Conservation (phyloP, 345 rosid species). For the Rhizophora apiculata region DNA sequence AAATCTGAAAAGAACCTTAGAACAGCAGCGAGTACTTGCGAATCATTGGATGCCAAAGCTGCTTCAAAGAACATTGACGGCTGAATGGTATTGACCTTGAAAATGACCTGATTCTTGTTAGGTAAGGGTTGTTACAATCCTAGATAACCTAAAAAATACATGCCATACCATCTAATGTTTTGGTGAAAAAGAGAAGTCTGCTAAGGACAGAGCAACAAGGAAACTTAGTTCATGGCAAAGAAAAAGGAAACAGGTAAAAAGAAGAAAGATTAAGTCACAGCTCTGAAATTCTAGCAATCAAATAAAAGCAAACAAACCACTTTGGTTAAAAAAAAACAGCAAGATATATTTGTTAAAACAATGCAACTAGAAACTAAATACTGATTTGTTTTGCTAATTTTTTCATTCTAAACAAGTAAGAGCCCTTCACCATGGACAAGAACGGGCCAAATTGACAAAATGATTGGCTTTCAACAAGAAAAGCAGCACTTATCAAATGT, state of each 20-base stretch:
- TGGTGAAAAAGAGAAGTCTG: not conserved
- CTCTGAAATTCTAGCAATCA: too few relatives aligned
- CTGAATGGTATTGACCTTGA: conserved; percentile 66
- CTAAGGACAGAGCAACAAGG: not conserved
- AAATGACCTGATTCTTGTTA: conserved; percentile 7
- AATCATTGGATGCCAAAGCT: conserved; percentile 64
- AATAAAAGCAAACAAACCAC: not conserved
- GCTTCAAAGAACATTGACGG: conserved; percentile 82
- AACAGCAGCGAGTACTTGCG: conserved; percentile 83
- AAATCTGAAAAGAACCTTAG: conserved; percentile 84
- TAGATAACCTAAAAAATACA: not conserved
- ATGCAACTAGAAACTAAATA: not conserved
- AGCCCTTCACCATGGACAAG: too few relatives aligned
- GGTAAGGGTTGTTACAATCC: not conserved
- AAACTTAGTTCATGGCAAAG: not conserved
- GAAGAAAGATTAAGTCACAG: too few relatives aligned
- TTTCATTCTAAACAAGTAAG: not conserved
- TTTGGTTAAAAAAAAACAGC: too few relatives aligned
- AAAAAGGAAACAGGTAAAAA: too few relatives aligned
- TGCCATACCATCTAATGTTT: not conserved
- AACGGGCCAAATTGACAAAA: not conserved
- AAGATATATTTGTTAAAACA: not conserved
- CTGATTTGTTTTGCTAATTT: not conserved
- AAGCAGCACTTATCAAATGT: not conserved
- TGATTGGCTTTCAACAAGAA: not conserved